These are phyloP conservation scores for Irpex rosettiformis DNA, from an alignment of 1,284 basidiomycete species.

Conservation along the genomic window DNA sequence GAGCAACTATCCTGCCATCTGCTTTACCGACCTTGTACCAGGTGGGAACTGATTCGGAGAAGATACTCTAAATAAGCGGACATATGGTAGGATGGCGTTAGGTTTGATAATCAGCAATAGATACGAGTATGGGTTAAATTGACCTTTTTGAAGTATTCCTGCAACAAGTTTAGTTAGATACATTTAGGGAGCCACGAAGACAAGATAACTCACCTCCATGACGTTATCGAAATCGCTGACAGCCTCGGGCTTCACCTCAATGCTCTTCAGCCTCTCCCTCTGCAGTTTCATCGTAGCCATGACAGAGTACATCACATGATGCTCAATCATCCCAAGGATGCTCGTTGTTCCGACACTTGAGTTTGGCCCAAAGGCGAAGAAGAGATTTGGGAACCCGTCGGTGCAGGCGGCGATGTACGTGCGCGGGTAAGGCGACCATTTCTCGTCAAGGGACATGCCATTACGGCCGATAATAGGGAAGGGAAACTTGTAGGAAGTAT, in stretches of 20 bases:
- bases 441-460: slow-evolving; percentile 44
- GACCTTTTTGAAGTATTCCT: too few species aligned
- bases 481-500: slow-evolving; percentile 46
- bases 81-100: too few species aligned
- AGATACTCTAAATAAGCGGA: too few species aligned
- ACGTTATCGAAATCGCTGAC: slow-evolving; percentile 58
- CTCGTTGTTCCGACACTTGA: slow-evolving; percentile 48
- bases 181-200: too few species aligned
- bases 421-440: slow-evolving; percentile 48
- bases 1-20: slow-evolving; percentile 53
- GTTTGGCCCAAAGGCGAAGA: slow-evolving; percentile 54
- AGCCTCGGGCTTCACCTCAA: slow-evolving; percentile 51
- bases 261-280: slow-evolving; percentile 53
- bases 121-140: too few species aligned
- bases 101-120: too few species aligned
- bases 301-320: slow-evolving; percentile 51
- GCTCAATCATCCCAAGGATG: slow-evolving; percentile 50
- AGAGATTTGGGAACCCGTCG: slow-evolving; percentile 62
- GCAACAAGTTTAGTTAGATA: too few species aligned
- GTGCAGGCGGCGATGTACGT: slow-evolving; percentile 53
- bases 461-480: slow-evolving; percentile 51
- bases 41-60: too few species aligned
- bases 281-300: slow-evolving; percentile 52
- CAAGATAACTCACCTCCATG: too few species aligned
- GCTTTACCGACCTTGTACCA: slow-evolving; percentile 36